Percentiles rank a stretch among this genome's conserved stretches.
These are phyloP conservation scores for Globisporangium recalcitrans DNA, from an alignment of 352 stramenopile species.

Conservation along the genomic window DNA sequence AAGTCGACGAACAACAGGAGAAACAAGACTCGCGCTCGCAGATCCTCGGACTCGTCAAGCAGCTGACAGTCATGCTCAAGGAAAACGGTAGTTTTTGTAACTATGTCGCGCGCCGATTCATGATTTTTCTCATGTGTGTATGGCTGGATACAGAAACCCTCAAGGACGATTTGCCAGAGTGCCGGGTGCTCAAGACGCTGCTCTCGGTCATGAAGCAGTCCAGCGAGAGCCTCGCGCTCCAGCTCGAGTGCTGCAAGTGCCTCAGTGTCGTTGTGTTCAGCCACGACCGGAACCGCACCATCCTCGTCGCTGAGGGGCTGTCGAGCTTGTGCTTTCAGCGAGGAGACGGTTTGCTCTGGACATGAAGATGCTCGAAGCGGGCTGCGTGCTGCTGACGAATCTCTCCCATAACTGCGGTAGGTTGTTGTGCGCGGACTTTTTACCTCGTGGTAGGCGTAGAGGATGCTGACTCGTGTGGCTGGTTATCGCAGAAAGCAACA, in stretches of 20 bases:
- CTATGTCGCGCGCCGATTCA: too few relatives aligned
- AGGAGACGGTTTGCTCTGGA: conserved; percentile 61
- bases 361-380: conserved; percentile 61
- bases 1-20: conserved; percentile 4
- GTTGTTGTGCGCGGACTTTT: conserved; percentile 2
- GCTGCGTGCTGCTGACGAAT: conserved; percentile 80
- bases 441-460: neutral
- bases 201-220: conserved; percentile 61
- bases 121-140: neutral
- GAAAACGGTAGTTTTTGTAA: too few relatives aligned
- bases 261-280: conserved; percentile 75
- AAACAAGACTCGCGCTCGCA: conserved; percentile 22
- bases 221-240: conserved; percentile 38
- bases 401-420: conserved; percentile 78
- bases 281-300: conserved; percentile 68
- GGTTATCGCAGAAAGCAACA: conserved; percentile 66
- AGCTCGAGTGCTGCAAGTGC: conserved; percentile 75
- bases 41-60: conserved; percentile 36
- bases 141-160: conserved; percentile 25
- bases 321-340: conserved; percentile 49
- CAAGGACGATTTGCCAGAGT: conserved; percentile 80
- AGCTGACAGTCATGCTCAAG: conserved; percentile 49
- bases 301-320: conserved; percentile 62
- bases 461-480: neutral
- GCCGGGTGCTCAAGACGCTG: conserved; percentile 49